Conservation (phyloP, 768 basidiomycete species). For the Termitomyces titanicus region DNA sequence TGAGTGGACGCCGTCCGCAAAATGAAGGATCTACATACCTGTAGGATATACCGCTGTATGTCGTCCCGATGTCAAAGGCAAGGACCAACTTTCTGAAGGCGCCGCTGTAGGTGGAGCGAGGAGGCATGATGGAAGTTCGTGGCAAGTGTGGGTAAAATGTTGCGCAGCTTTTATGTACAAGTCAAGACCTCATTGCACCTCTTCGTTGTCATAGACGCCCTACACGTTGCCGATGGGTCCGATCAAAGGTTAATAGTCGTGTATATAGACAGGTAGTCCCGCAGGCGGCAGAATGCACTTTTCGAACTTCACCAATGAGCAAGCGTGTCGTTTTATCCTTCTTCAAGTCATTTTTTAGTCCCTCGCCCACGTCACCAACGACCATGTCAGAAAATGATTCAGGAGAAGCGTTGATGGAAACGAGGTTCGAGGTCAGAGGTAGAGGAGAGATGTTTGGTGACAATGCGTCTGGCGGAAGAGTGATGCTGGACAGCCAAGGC, state of each 20-base stretch:
- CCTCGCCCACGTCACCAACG: background rate
- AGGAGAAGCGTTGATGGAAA: background rate
- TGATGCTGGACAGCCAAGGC: background rate
- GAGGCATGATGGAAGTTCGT: slow-evolving; percentile 11
- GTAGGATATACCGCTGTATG: slow-evolving; percentile 48
- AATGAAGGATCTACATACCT: slow-evolving; percentile 12
- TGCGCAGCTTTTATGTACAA: slow-evolving; percentile 36
- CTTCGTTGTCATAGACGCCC: slow-evolving; percentile 4
- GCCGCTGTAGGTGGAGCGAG: slow-evolving; percentile 36
- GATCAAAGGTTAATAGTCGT: slow-evolving; percentile 4
- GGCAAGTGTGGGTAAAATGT: background rate
- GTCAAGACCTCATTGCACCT: background rate
- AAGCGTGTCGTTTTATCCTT: too few species aligned
- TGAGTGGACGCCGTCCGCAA: background rate
- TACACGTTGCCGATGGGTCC: slow-evolving; percentile 4
- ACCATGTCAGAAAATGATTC: background rate
- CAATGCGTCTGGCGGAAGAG: background rate
- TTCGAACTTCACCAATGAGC: background rate
- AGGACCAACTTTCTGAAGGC: slow-evolving; percentile 39
- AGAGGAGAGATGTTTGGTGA: background rate
- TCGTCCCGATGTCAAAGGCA: slow-evolving; percentile 52
- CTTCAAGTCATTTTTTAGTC: too few species aligned
- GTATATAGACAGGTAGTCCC: background rate
- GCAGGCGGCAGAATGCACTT: background rate
- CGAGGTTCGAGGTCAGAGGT: background rate